Base-by-base conservation (phyloP, 805 yeast species). In the Candida multigemmis region DNA sequence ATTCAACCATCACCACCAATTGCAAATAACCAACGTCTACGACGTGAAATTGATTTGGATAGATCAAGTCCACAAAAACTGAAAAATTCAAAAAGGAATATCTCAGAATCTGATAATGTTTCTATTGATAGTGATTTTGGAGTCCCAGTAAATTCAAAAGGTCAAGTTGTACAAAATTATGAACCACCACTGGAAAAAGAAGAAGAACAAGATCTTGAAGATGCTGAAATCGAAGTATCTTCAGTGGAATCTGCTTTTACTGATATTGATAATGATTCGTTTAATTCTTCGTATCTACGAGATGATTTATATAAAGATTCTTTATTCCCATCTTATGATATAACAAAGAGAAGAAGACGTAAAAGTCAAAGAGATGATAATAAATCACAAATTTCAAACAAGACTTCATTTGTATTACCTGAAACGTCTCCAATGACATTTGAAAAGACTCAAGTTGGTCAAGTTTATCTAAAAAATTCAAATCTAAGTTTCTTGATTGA, bases 401-500 rank as follows among this genome's bases (percentile, higher is more conserved):
- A n/a, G n/a, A n/a, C n/a, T n/a, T n/a, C n/a, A n/a, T n/a, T n/a
- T 13, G 12, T 23, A 23, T 14, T n/a, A 13, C 19, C 12, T 7
- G 19, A 14, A 30, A 19, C 29, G 15, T 30, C 32, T 22, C 21
- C 29, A 4, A 21, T 44, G 4, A 25, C 28, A 7, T 55, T 55
- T 34, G 56, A 45, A 6, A 50, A 41, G 29, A 31, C 37, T 14
- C 28, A 25, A 14, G 14, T 29, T 34, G 1, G 28, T 24, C 28
- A 5, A 4, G 12, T 19, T 33, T 15, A 28, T 16, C 11, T 29
- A 28, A 33, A 31, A 7, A 30, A 34, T 12, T 66, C 73, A 2
- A 54, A 53, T 15, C 42, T 70, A 19, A 65, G 74, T 11, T 42
- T 53, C 1, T 37, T 74, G 42, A 62, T 74, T 12, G 59, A 58